Evolutionary conservation across 73 alveolate genomes (phyloP), one percentile per base, ranked within the genome.

Genomic region (Stentor coeruleus): DNA sequence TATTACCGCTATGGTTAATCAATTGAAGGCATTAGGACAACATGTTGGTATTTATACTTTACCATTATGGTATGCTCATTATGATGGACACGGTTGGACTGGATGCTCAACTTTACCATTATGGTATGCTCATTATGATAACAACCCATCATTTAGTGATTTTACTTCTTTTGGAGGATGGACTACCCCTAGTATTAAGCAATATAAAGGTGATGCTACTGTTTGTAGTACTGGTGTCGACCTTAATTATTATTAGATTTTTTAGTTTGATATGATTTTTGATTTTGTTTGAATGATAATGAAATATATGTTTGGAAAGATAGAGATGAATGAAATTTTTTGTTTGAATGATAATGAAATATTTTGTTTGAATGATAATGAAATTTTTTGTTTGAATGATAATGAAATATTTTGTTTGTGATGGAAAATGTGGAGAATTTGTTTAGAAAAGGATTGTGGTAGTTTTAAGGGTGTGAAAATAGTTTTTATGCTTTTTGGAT

Each of bases 41-140:
- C 59, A 33, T 30, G 91, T 85, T 4, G 98, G 96, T 76, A 83
- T 93, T 57, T 93, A 93, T 75, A 55, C 91, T n/a, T 4, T 58
- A 83, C 77, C n/a, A 90, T 66, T 93, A 88, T 77, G 38, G 76
- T 84, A 90, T 96, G 98, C 87, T 82, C 57, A 49, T 87, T 1
- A 87, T 93, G 74, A 79, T 93, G 89, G 98, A 96, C 20, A 55
- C 55, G 90, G 87, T 11, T 81, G 88, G 41, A 57, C 85, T 38
- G 89, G 95, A 36, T 76, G 87, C 14, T 75, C 88, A 26, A 74
- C 82, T 3, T 74, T 76, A 31, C 93, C 93, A 2, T 88, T 93
- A 39, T 93, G 98, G 98, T 93, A 93, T 76, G 98, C 98, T 81
- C 98, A 93, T 83, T 93, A 93, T 84, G 98, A 93, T 76, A 74